A percentile compares a stretch with the other conserved stretches of the same genome.
Evolutionary conservation across 129 eudicot genomes (phyloP).

Genomic region (Ambrosia trifida): DNA sequence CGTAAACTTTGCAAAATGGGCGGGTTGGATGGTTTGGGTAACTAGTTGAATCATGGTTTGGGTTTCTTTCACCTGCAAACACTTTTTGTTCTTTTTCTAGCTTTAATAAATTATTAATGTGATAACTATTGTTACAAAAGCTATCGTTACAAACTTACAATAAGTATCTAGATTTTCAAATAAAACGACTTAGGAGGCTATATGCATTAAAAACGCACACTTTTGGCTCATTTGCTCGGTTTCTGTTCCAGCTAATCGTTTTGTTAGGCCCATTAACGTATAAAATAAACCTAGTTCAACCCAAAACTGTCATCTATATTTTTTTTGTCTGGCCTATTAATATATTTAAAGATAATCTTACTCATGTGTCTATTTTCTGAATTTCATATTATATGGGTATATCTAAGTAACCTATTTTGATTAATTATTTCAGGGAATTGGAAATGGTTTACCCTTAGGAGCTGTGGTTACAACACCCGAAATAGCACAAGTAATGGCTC

Average conservation of each 20-base stretch:
- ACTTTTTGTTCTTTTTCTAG: not conserved
- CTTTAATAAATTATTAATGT: not conserved
- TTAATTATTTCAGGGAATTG: constrained; percentile 68
- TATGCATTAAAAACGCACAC: not conserved
- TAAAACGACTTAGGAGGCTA: not conserved
- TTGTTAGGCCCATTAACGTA: not conserved
- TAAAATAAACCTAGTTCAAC: too few relatives aligned
- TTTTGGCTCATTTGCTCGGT: not conserved
- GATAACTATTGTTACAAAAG: not conserved
- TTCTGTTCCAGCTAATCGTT: not conserved
- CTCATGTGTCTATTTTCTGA: not conserved
- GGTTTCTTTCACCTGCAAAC: not conserved
- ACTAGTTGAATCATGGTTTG: not conserved
- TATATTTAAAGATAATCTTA: too few relatives aligned
- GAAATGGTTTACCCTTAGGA: constrained; percentile 95
- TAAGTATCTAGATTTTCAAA: not conserved
- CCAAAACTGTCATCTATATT: too few relatives aligned
- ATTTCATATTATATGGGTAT: not conserved
- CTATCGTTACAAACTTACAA: not conserved
- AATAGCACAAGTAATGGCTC: constrained; percentile 85
- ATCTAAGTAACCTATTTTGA: not conserved
- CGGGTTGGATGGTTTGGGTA: not conserved
- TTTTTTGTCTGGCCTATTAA: too few relatives aligned
- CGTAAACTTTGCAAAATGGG: constrained; percentile 3
- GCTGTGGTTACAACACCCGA: constrained; percentile 99